Evolutionary conservation across 177 flowering plant genomes (phyloP).

Genomic region (Telopea speciosissima): DNA sequence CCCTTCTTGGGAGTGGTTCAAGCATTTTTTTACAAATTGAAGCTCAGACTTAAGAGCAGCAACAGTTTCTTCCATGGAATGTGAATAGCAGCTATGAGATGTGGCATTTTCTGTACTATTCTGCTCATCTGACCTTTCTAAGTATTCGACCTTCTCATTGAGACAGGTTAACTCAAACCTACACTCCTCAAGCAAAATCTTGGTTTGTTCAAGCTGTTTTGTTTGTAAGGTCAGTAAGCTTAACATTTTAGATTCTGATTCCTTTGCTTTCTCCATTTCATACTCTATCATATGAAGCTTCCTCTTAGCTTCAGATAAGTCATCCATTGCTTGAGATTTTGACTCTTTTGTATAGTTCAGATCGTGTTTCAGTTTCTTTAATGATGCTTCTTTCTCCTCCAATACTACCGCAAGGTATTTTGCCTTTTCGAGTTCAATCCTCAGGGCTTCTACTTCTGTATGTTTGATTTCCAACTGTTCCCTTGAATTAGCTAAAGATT

Average conservation of each 20-base stretch:
- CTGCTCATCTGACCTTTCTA: conserved; percentile 13
- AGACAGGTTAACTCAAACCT: conserved; percentile 37
- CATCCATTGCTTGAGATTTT: conserved; percentile 20
- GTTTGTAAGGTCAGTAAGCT: conserved; percentile 40
- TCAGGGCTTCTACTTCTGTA: conserved; percentile 25
- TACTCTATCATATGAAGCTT: conserved; percentile 31
- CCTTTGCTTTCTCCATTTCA: conserved; percentile 38
- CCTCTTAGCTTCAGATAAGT: conserved; percentile 23
- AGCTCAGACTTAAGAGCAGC: too few relatives aligned
- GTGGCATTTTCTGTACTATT: conserved; percentile 1
- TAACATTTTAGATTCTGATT: conserved; percentile 33
- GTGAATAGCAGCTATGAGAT: conserved; percentile 10
- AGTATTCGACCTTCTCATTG: conserved; percentile 20
- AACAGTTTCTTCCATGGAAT: too few relatives aligned
- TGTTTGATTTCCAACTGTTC: conserved; percentile 34
- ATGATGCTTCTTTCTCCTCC: conserved; percentile 31
- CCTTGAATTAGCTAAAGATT: conserved; percentile 20
- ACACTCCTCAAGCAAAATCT: conserved; percentile 48
- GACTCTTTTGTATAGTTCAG: conserved; percentile 18
- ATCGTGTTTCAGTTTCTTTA: conserved; percentile 33
- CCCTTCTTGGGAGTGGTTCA: conserved; percentile 22
- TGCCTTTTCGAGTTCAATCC: conserved; percentile 29
- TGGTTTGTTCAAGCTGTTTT: conserved; percentile 52
- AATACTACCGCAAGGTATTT: conserved; percentile 25
- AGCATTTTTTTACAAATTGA: conserved; percentile 20